Evolutionary conservation across 208 protist species (phyloP), one percentile per base, ranked within the genome.

Genomic region (Trypanosoma cruzi): DNA sequence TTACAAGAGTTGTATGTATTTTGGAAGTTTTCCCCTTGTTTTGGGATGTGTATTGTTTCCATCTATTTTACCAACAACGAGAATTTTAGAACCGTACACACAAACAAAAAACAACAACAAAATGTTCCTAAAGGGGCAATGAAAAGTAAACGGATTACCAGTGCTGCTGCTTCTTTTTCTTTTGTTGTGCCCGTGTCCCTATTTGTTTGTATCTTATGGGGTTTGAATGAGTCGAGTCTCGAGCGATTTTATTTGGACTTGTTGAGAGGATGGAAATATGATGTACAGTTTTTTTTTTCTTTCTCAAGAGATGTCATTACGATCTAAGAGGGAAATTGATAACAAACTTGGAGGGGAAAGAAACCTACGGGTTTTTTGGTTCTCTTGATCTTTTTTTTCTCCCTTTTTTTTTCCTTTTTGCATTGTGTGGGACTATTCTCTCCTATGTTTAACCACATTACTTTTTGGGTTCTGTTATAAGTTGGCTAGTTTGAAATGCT

Each of bases 401-500:
- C 29, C 18, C 61, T 48, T 53, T 63, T 46, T 54, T 2, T 46
- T 22, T n/a, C 22, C 46, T 59, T 54, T 13, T 56, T 59, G 20
- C 22, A 10, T 32, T 68, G 48, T 52, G 48, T 52, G 48, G 16
- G 20, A 13, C 18, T 34, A 54, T 50, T 44, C 24, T 7, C 18
- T 34, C 2, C 34, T 34, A 11, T 36, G 31, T 34, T 57, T 36
- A 7, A 14, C 10, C 29, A 36, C 13, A 7, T 50, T 57, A 31
- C 10, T 57, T 57, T 57, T 31, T 57, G 16, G 7, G 1, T 57
- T 57, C 6, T 57, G 16, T 57, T 49, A 5, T 11, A 11, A 18
- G 26, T 44, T 42, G 48, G 26, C 44, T 31, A 37, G 18, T 34
- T 26, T 18, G 29, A 28, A 64, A 94, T 93, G 82, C 66, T 94